phyloP scores from a whole-genome alignment of 805 yeast species.

The Candida suzukii region DNA sequence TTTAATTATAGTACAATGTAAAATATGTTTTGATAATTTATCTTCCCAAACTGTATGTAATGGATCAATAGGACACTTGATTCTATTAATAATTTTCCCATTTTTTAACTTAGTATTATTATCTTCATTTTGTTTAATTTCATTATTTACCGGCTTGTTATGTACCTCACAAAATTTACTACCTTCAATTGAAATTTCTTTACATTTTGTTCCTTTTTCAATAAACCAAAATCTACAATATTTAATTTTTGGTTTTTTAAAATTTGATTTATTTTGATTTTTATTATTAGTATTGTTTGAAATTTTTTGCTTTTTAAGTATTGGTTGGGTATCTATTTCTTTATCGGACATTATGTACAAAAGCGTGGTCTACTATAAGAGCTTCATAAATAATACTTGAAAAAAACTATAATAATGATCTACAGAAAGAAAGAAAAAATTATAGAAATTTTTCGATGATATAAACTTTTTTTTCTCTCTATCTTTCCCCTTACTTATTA shows the following conservation, averaged over 20 bases:
- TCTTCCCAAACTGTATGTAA: conserved; percentile 65
- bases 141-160: neutral
- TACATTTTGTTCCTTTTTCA: neutral
- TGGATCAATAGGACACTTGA: conserved; percentile 74
- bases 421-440: too few relatives aligned
- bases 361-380: too few relatives aligned
- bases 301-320: too few relatives aligned
- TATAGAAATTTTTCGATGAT: too few relatives aligned
- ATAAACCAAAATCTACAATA: neutral
- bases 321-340: too few relatives aligned
- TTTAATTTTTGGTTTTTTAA: neutral
- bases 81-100: conserved; percentile 31
- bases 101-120: conserved; percentile 19
- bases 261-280: too few relatives aligned
- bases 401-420: too few relatives aligned
- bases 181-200: neutral
- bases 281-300: too few relatives aligned
- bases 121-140: neutral
- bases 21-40: conserved; percentile 48
- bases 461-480: too few relatives aligned
- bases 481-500: too few relatives aligned
- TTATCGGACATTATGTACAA: too few relatives aligned
- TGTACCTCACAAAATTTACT: neutral
- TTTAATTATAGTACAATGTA: conserved; percentile 48
- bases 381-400: too few relatives aligned